Evolutionary conservation across 1,284 basidiomycete species (phyloP).

Genomic region (Austropuccinia psidii): DNA sequence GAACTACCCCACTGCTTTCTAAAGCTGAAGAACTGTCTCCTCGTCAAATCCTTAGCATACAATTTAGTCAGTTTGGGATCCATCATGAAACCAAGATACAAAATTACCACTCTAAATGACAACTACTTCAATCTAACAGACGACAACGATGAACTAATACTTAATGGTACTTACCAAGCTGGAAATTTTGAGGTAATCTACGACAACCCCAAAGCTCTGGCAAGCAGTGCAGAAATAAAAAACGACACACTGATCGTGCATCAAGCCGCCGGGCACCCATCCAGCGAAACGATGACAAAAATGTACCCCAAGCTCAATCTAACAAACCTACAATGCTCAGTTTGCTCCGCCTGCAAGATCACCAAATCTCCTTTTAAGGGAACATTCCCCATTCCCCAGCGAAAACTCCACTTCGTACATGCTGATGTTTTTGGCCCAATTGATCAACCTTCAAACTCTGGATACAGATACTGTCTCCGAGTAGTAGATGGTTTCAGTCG

Average conservation of each 20-base stretch:
- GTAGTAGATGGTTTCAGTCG: slow-evolving; percentile 15
- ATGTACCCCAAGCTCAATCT: slow-evolving; percentile 1
- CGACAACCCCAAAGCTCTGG: no score
- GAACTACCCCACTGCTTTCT: not conserved
- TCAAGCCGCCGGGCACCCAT: not conserved
- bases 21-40: not conserved
- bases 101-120: no score
- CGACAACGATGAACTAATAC: no score
- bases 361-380: not conserved
- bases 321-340: not conserved
- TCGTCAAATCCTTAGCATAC: not conserved
- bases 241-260: no score
- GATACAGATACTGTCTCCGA: not conserved
- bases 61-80: not conserved
- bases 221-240: no score
- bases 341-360: not conserved
- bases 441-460: not conserved
- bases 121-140: no score
- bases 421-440: not conserved
- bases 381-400: not conserved
- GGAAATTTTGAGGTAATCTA: no score
- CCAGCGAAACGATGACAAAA: not conserved
- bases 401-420: slow-evolving; percentile 2
- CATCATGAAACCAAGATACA: not conserved
- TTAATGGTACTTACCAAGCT: no score